Percentiles rank a stretch among this genome's conserved stretches.
Evolutionary conservation across 441 rosid species (phyloP).

Genomic region (Syzygium syzygioides): DNA sequence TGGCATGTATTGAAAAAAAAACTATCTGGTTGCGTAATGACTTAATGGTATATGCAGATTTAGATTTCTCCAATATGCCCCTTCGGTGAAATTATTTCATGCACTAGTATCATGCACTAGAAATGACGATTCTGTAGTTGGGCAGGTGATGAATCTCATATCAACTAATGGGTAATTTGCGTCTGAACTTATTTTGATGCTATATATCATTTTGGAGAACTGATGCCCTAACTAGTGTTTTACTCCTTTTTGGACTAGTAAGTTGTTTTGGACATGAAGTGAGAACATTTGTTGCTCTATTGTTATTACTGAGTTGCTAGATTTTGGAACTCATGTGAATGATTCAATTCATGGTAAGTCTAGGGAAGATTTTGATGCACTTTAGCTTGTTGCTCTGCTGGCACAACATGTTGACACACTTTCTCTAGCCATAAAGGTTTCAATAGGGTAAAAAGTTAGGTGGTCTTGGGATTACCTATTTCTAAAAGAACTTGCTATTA

Average conservation of each 20-base stretch:
- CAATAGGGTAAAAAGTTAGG: not conserved
- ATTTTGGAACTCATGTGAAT: not conserved
- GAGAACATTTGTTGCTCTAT: not conserved
- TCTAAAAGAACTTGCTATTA: not conserved
- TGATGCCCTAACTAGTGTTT: not conserved
- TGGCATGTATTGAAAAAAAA: not conserved
- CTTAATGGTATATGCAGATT: not conserved
- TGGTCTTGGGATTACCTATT: not conserved
- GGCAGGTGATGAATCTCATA: constrained; percentile 35
- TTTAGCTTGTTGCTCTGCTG: not conserved
- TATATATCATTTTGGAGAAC: constrained; percentile 1
- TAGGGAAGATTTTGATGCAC: not conserved
- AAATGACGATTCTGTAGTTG: not conserved
- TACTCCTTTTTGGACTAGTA: not conserved
- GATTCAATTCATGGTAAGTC: not conserved
- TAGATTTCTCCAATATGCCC: not conserved
- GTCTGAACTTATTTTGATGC: constrained; percentile 18
- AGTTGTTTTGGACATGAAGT: not conserved
- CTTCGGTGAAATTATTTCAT: not conserved
- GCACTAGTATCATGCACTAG: not conserved
- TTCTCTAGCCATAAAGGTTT: not conserved
- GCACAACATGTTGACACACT: not conserved
- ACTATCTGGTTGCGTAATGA: not conserved
- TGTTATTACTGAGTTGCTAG: not conserved
- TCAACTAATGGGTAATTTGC: constrained; percentile 38